Evolutionary conservation across 2,329 filamentous ascomycete species (phyloP).

Genomic region (Metarhizium humberi): DNA sequence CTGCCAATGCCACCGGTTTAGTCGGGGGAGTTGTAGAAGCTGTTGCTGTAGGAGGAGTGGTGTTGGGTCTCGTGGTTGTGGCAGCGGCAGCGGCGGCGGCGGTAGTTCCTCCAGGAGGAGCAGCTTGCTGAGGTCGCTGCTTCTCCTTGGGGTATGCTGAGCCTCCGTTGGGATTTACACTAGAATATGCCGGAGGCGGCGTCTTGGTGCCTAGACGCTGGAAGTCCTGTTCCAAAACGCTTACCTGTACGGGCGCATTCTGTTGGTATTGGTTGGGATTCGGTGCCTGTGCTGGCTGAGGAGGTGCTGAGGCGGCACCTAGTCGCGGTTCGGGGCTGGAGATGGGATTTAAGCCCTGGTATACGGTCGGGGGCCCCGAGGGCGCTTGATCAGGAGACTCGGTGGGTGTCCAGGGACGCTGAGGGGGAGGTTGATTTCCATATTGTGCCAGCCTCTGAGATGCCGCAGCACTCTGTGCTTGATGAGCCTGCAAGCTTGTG

Average conservation of each 20-base stretch:
- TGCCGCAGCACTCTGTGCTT: conserved; percentile 64
- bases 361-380: conserved; percentile 83
- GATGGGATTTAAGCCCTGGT: conserved; percentile 74
- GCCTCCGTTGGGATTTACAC: conserved; percentile 46
- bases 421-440: conserved; percentile 30
- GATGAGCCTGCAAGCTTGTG: conserved; percentile 57
- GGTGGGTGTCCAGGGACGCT: conserved; percentile 86
- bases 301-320: conserved; percentile 30
- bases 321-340: conserved; percentile 36
- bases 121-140: conserved; percentile 36
- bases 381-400: conserved; percentile 79
- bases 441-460: conserved; percentile 77
- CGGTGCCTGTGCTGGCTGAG: conserved; percentile 21
- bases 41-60: conserved; percentile 2
- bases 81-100: conserved; percentile 14
- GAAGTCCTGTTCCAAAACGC: conserved; percentile 78
- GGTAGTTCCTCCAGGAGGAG: conserved; percentile 5
- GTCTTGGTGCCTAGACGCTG: conserved; percentile 73
- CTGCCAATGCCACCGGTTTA: conserved; percentile 3
- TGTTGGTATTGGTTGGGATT: conserved; percentile 6
- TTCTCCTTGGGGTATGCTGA: conserved; percentile 74
- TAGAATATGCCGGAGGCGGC: conserved; percentile 92
- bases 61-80: conserved; percentile 1
- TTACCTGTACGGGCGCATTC: conserved; percentile 42
- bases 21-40: not conserved